A percentile compares a stretch with the other conserved stretches of the same genome.
These are phyloP conservation scores for Aspergillus costaricaensis DNA, from an alignment of 2,329 filamentous ascomycete species.

Conservation along the genomic window DNA sequence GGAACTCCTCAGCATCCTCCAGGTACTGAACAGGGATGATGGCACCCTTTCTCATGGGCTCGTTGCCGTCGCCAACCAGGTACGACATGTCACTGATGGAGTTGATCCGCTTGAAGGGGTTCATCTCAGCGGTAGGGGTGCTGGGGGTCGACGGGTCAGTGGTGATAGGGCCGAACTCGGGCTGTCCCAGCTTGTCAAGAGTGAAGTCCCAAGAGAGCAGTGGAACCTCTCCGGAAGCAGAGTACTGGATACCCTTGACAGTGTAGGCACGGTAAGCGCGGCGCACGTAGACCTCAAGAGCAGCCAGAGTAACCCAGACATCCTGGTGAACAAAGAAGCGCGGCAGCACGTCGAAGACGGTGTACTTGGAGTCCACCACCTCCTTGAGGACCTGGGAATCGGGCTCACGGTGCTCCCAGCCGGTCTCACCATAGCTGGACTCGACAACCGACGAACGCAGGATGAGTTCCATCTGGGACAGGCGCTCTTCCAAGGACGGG, in stretches of 20 bases:
- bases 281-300: conserved; percentile 93
- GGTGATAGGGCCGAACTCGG: conserved; percentile 79
- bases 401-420: conserved; percentile 93
- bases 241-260: conserved; percentile 85
- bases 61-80: conserved; percentile 67
- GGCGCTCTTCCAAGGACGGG: conserved; percentile 92
- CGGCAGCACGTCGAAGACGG: conserved; percentile 92
- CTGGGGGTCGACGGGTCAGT: conserved; percentile 82
- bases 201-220: conserved; percentile 93
- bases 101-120: conserved; percentile 77
- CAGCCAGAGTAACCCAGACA: conserved; percentile 89
- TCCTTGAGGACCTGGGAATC: conserved; percentile 91
- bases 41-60: conserved; percentile 86
- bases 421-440: conserved; percentile 95
- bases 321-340: conserved; percentile 95
- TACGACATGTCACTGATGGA: conserved; percentile 98
- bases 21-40: conserved; percentile 92
- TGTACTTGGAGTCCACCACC: conserved; percentile 97
- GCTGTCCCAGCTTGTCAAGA: conserved; percentile 87
- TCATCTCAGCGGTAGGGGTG: conserved; percentile 64
- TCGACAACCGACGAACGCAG: conserved; percentile 92
- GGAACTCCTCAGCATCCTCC: conserved; percentile 86
- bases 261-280: conserved; percentile 96
- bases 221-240: conserved; percentile 69
- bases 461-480: conserved; percentile 97